phyloP scores from a whole-genome alignment of 1,284 basidiomycete species.

The Trichosporon sp. region DNA sequence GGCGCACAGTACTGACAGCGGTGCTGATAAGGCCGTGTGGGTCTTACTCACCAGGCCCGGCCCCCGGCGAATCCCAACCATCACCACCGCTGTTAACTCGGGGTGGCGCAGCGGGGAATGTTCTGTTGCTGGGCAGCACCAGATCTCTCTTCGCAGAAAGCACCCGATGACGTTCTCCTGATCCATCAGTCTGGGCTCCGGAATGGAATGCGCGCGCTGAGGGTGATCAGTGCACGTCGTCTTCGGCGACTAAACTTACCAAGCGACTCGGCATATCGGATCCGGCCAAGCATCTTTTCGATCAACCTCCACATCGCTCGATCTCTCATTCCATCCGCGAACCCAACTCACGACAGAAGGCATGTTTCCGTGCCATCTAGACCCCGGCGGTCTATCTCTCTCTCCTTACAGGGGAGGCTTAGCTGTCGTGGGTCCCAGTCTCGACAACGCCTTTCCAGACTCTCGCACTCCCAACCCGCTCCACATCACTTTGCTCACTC shows the following conservation, averaged over 20 bases:
- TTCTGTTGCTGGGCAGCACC: too few species aligned
- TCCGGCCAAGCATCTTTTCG: not conserved
- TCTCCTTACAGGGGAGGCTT: not conserved
- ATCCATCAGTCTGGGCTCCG: too few species aligned
- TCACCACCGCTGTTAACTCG: too few species aligned
- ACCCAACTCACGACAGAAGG: not conserved
- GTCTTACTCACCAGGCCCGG: too few species aligned
- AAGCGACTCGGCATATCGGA: not conserved
- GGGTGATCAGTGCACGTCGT: too few species aligned
- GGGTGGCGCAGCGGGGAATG: too few species aligned
- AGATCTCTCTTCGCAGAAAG: too few species aligned
- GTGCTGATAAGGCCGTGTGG: too few species aligned
- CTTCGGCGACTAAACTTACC: not conserved
- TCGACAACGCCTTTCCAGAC: not conserved
- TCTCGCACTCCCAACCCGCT: not conserved
- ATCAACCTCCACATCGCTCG: not conserved
- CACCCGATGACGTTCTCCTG: too few species aligned
- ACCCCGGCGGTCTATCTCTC: not conserved
- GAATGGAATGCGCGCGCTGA: too few species aligned
- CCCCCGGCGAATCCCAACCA: too few species aligned
- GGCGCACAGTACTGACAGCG: too few species aligned
- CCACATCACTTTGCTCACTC: not conserved
- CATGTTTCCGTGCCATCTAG: not conserved
- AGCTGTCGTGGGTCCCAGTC: not conserved
- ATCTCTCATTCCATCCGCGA: not conserved